Base-by-base conservation (phyloP, 1,139 yeast species). In the Eremothecium cymbalariae region DNA sequence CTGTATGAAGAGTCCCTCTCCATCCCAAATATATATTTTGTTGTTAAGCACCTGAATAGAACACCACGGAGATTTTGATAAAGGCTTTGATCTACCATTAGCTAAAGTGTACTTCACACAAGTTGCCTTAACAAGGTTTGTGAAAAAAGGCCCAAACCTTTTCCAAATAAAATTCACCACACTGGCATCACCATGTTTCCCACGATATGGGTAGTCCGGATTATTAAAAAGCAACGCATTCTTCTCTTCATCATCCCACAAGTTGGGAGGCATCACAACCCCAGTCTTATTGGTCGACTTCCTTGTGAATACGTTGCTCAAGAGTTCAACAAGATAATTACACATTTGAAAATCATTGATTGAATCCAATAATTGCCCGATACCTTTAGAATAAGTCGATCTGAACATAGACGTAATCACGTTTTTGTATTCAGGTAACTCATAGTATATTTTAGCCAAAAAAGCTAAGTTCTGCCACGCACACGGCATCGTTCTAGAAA, bases 391-490 rank as follows among this genome's bases (percentile, higher is more conserved):
- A 31, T 36, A 47, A 8, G 33, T 38, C 5, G 28, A 37, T 21
- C 37, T 35, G 12, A 47, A 33, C 26, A 45, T 26, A 6, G 40
- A 34, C 3, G 36, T 33, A 11, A 46, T 32, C 3, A 32, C 20
- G 8, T 35, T 40, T 21, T 38, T 39, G 19, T 43, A 33, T 16
- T 38, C 36, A 6, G 45, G 40, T 11, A 36, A 31, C 18, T 26
- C 34, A 13, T 33, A 31, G 13, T 39, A 33, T 16, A 48, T 29
- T 11, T 33, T 34, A 6, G 39, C 16, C 16, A 49, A 29, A 2
- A 47, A 15, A n/a, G 44, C 44, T 17, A 47, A 33, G 32, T 39
- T 36, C 34, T 44, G 46, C 54, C 54, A 49, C 17, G 41, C 38
- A 19, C 39, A 33, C 4, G 31, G 22, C 18, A 39, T 36, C 14